phyloP scores from a whole-genome alignment of 1,139 yeast genomes.

The Geotrichum macrosporum region DNA sequence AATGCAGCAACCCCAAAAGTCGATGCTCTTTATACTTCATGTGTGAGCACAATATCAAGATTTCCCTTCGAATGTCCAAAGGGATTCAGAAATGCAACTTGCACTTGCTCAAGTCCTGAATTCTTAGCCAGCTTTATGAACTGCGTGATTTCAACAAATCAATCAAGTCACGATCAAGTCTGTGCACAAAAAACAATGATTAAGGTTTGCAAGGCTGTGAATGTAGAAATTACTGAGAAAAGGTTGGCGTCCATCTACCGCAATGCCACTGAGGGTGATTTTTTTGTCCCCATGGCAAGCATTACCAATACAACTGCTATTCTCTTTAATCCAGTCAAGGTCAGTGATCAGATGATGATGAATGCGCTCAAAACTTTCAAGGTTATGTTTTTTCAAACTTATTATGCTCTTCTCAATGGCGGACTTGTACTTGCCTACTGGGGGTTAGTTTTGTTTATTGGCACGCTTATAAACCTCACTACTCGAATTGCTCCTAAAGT shows the following conservation, averaged over 20 bases:
- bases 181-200: background rate
- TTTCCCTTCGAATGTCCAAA: slow-evolving; percentile 2
- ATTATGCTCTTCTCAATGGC: slow-evolving; percentile 9
- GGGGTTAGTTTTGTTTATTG: slow-evolving; percentile 13
- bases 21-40: slow-evolving; percentile 2
- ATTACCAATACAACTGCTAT: background rate
- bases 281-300: slow-evolving; percentile 2
- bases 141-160: slow-evolving; percentile 2
- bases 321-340: background rate
- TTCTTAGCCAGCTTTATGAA: slow-evolving; percentile 11
- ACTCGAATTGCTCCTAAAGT: background rate
- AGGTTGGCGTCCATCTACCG: background rate
- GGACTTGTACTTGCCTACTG: slow-evolving; percentile 17
- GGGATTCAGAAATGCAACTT: background rate
- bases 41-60: background rate
- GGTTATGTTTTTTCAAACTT: background rate
- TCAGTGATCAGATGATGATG: background rate
- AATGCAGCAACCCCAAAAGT: too few species aligned
- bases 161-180: background rate
- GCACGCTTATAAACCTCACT: slow-evolving; percentile 5
- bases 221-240: background rate
- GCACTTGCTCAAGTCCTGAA: slow-evolving; percentile 6
- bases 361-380: background rate
- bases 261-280: slow-evolving; percentile 2
- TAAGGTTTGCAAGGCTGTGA: background rate